Conservation (phyloP, 352 stramenopile genomes). For the Phytophthora pluvialis region DNA sequence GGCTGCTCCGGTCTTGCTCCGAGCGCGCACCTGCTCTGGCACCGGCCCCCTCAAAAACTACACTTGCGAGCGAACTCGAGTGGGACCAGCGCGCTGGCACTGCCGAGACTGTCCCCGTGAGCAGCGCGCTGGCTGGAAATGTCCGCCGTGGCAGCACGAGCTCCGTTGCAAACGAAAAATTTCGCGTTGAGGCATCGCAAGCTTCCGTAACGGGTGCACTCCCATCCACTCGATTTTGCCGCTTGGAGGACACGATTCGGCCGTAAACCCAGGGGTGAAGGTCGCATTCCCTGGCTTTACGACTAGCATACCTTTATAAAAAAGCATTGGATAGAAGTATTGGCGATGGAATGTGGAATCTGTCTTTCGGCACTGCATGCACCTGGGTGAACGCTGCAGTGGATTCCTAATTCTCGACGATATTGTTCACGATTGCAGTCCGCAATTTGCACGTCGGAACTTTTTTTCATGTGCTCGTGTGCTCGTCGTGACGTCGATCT, state of each 20-base stretch:
- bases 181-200: constrained; percentile 8
- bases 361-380: background rate
- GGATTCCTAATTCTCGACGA: background rate
- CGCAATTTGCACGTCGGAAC: constrained; percentile 1
- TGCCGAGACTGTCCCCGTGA: constrained; percentile 2
- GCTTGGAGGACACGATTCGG: background rate
- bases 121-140: constrained; percentile 5
- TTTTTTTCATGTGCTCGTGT: constrained; percentile 2
- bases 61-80: constrained; percentile 23
- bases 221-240: background rate
- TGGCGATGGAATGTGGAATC: no score
- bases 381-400: background rate
- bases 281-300: background rate
- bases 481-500: constrained; percentile 3
- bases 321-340: no score
- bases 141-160: background rate
- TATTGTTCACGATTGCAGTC: background rate
- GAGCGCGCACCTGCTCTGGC: constrained; percentile 24
- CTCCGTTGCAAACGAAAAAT: constrained; percentile 1
- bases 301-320: no score
- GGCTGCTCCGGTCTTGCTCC: constrained; percentile 22
- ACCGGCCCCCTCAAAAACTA: constrained; percentile 33
- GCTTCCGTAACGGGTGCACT: background rate
- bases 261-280: background rate
- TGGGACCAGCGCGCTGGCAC: constrained; percentile 17